Base-by-base conservation (phyloP, 768 basidiomycete genomes). In the Lactarius hengduanensis region DNA sequence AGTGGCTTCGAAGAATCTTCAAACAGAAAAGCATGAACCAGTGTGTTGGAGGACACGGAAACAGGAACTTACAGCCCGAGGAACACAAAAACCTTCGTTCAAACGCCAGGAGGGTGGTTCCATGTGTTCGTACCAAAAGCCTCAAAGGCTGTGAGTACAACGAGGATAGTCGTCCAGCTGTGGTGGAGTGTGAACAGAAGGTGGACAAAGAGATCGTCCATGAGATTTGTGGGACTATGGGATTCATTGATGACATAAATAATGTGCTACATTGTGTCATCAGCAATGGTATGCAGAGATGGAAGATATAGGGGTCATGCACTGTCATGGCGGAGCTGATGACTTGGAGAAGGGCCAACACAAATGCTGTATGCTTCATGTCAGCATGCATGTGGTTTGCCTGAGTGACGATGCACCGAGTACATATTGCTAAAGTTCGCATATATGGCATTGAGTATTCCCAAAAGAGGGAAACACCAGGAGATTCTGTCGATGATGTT, bases 1-100 rank as follows among this genome's bases (percentile, higher is more conserved):
- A n/a, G n/a, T n/a, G n/a, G n/a, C n/a, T n/a, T n/a, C n/a, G n/a
- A n/a, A n/a, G n/a, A n/a, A n/a, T n/a, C n/a, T n/a, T n/a, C n/a
- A n/a, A n/a, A n/a, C n/a, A n/a, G n/a, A n/a, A n/a, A n/a, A n/a
- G n/a, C n/a, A n/a, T n/a, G n/a, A n/a, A n/a, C n/a, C n/a, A n/a
- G n/a, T n/a, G n/a, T n/a, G n/a, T n/a, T n/a, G n/a, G n/a, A n/a
- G n/a, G n/a, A n/a, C n/a, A n/a, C n/a, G n/a, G n/a, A n/a, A n/a
- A n/a, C n/a, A 47, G n/a, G 67, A 59, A 65, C 89, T 73, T 78
- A 92, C 87, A 96, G 80, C 53, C 84, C 91, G 36, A 98, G 86
- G 86, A 97, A 95, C 66, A 95, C 96, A 71, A 96, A 94, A 74
- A 96, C n/a, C n/a, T 96, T 95, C 74, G 94, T 96, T 89, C 92